Conservation (phyloP, 2,329 filamentous ascomycete genomes). For the Fusarium sp. region DNA sequence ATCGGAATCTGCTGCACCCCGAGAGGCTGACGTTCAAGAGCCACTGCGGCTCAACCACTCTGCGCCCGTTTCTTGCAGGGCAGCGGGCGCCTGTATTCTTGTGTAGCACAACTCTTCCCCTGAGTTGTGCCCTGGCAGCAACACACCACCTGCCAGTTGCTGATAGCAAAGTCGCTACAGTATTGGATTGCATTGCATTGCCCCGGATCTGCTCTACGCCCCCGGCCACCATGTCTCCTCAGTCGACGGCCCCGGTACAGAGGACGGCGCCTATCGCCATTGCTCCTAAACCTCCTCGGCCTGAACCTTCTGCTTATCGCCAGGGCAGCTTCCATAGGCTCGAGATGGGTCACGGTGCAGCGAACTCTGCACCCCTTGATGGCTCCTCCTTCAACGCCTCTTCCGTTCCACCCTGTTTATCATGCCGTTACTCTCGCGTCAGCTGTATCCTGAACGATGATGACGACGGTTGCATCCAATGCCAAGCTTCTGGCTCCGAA, state of each 20-base stretch:
- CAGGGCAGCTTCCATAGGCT: constrained; percentile 60
- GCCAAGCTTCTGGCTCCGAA: constrained; percentile 80
- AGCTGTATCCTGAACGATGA: constrained; percentile 82
- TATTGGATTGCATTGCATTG: constrained; percentile 31
- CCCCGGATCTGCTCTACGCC: constrained; percentile 29
- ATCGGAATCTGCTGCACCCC: constrained; percentile 24
- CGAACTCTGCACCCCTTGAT: constrained; percentile 60
- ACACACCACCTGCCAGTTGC: constrained; percentile 28
- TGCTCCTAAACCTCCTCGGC: constrained; percentile 67
- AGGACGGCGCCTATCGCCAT: constrained; percentile 74
- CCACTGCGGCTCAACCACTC: constrained; percentile 43
- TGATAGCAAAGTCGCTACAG: constrained; percentile 17
- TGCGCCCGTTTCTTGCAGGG: constrained; percentile 44
- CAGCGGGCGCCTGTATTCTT: constrained; percentile 44
- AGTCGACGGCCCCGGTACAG: constrained; percentile 59
- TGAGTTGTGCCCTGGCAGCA: constrained; percentile 34
- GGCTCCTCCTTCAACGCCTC: constrained; percentile 56
- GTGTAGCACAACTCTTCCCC: constrained; percentile 25
- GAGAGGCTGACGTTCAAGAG: constrained; percentile 31
- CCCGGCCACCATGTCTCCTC: constrained; percentile 61
- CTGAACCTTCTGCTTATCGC: constrained; percentile 56
- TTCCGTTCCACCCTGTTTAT: constrained; percentile 71
- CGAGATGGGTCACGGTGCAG: constrained; percentile 61
- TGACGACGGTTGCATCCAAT: constrained; percentile 79
- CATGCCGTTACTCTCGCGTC: constrained; percentile 77